Conservation (phyloP, 140 eudicot genomes). For the Ambrosia hybrid region DNA sequence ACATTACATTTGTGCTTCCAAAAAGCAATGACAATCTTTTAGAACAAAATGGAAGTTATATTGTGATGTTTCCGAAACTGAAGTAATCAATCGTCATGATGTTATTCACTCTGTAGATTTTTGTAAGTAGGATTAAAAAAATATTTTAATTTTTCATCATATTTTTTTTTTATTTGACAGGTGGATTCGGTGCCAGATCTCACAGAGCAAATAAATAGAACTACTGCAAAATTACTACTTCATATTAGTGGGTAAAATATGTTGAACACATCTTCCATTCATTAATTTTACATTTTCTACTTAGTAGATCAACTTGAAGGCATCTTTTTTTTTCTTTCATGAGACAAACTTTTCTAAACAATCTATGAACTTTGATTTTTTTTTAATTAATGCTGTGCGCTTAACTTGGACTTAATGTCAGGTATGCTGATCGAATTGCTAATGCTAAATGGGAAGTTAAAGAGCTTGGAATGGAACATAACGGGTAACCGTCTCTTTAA, state of each 20-base stretch:
- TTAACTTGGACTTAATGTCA: constrained; percentile 44
- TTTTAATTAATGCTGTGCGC: constrained; percentile 1
- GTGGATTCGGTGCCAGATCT: constrained; percentile 97
- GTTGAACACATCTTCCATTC: constrained; percentile 15
- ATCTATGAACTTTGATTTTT: not conserved
- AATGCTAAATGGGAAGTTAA: constrained; percentile 98
- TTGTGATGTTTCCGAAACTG: constrained; percentile 1
- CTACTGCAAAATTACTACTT: constrained; percentile 88
- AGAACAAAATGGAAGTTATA: constrained; percentile 8
- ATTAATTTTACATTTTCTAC: constrained; percentile 9
- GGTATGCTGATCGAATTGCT: constrained; percentile 95
- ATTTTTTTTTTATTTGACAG: constrained; percentile 37
- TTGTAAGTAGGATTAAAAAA: not conserved
- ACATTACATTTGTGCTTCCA: not conserved
- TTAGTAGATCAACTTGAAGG: constrained; percentile 14
- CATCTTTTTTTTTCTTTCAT: not conserved
- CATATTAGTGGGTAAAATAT: constrained; percentile 87
- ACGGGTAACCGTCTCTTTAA: constrained; percentile 58
- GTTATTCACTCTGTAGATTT: not conserved
- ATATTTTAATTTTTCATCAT: not conserved
- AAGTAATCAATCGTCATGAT: not conserved
- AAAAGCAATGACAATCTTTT: not conserved
- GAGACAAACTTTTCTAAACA: constrained; percentile 4
- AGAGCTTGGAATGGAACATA: constrained; percentile 98
- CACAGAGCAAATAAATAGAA: constrained; percentile 71